Base-by-base conservation (phyloP, 345 rosid species). In the Heritiera fomes region DNA sequence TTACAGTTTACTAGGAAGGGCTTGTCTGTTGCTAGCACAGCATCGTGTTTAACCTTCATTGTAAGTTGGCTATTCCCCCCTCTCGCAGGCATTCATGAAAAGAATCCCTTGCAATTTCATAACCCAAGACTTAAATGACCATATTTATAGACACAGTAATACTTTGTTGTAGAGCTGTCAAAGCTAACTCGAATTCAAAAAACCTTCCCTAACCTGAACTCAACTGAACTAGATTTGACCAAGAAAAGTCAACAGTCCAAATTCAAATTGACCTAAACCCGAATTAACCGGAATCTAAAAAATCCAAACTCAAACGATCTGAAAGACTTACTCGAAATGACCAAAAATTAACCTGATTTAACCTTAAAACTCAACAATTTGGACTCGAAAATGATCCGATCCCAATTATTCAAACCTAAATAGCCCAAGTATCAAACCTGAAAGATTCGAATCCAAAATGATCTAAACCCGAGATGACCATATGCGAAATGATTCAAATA, bases 1-100 rank as follows among this genome's bases (percentile, higher is more conserved):
- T 85, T 93, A 55, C 93, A 85, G 71, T 92, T 95, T 81, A 93
- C 98, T 18, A 88, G 96, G 89, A 93, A 95, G 90, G 96, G 97
- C 64, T 84, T 93, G 78, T 91, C 98, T 63, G 97, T 93, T 79
- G 99, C 97, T 70, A 95, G 98, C 88, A 95, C 98, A 46, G 93
- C 99, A 62, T 93, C 98, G 18, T 92, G 97, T 87, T 86, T 95
- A 88, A 91, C 96, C 76, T 95, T 95, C 78, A 93, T 83, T 5
- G 98, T 93, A 81, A 89, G 95, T 83, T 78, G 14, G 32, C 30
- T 78, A 47, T 77, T 79, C 23, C 58, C 80, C 5, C 68, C 12
- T 60, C 47, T 63, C 46, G 45, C 3, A 18, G 66, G 64, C 60
- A 53, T 52, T 61, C 53, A n/a, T 49, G 14, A 43, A 2, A 56